Evolutionary conservation across 164 flowering plant genomes (phyloP).

Genomic region (Santalum album): DNA sequence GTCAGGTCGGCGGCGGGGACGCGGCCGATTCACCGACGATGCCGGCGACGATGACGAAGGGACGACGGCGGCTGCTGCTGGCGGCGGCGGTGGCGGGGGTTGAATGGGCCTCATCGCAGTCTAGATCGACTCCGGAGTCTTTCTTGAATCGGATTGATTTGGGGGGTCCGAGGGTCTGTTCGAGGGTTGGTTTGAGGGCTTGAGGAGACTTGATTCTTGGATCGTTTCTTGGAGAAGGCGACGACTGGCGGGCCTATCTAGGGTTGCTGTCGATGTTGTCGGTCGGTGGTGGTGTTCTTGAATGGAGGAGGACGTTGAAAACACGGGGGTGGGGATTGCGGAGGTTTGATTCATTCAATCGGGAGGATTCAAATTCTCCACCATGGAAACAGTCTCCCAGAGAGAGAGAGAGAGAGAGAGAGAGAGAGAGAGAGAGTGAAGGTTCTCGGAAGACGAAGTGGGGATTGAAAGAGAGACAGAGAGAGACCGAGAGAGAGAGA

Average conservation of each 20-base stretch:
- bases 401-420: not conserved
- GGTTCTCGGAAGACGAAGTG: not conserved
- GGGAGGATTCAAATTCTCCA: not conserved
- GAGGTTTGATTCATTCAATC: not conserved
- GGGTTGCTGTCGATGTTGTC: too few relatives aligned
- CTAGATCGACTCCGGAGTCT: not conserved
- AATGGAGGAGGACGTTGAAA: not conserved
- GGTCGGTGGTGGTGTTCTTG: not conserved
- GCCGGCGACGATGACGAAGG: not conserved
- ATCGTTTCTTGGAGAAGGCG: too few relatives aligned
- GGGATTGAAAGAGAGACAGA: too few relatives aligned
- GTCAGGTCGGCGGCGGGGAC: constrained; percentile 46
- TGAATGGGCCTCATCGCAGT: constrained; percentile 30
- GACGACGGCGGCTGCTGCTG: constrained; percentile 10
- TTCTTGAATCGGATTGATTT: too few relatives aligned
- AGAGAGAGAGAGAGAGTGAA: constrained; percentile 1
- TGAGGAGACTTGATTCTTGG: too few relatives aligned
- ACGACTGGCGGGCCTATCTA: too few relatives aligned
- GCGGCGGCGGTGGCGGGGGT: constrained; percentile 24
- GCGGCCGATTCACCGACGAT: constrained; percentile 2
- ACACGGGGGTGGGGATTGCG: not conserved
- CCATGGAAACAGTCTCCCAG: not conserved
- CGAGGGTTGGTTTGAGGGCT: too few relatives aligned
- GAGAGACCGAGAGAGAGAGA: too few relatives aligned
- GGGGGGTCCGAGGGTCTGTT: not conserved